Conservation (phyloP, 306 rosid genomes). For the Cucurbita pepo region DNA sequence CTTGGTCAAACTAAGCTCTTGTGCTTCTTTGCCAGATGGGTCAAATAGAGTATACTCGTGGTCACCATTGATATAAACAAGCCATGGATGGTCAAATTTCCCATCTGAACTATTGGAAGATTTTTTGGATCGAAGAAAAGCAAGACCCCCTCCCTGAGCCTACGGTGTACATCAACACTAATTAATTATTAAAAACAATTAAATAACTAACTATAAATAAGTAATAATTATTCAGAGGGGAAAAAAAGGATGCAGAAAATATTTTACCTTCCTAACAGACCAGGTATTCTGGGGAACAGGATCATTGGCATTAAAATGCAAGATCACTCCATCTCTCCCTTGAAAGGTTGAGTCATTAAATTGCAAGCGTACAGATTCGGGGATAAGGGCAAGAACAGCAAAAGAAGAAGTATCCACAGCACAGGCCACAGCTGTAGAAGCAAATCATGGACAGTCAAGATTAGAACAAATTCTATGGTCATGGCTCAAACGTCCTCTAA, state of each 20-base stretch:
- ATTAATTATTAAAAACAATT: neutral
- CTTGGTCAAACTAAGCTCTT: constrained; percentile 21
- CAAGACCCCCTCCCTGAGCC: constrained; percentile 82
- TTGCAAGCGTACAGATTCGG: constrained; percentile 23
- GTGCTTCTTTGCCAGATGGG: constrained; percentile 36
- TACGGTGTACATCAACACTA: constrained; percentile 4
- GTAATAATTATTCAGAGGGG: neutral
- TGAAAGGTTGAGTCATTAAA: constrained; percentile 17
- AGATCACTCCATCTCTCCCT: constrained; percentile 53
- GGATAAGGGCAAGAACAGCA: constrained; percentile 68
- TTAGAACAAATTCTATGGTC: neutral
- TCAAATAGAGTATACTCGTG: constrained; percentile 64
- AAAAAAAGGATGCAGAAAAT: neutral
- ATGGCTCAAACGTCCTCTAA: neutral
- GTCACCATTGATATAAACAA: constrained; percentile 60
- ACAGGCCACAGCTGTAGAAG: constrained; percentile 66
- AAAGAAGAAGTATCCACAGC: constrained; percentile 39
- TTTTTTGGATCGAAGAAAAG: constrained; percentile 35
- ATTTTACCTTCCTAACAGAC: constrained; percentile 68
- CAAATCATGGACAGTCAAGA: neutral
- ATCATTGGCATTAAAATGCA: constrained; percentile 46
- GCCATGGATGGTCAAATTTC: constrained; percentile 20
- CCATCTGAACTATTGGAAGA: constrained; percentile 20
- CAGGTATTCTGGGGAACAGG: constrained; percentile 67
- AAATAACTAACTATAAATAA: neutral